Percentiles rank a stretch among this genome's conserved stretches.
phyloP scores from a whole-genome alignment of 108 stramenopile species.

The Nannochloropsis salina region DNA sequence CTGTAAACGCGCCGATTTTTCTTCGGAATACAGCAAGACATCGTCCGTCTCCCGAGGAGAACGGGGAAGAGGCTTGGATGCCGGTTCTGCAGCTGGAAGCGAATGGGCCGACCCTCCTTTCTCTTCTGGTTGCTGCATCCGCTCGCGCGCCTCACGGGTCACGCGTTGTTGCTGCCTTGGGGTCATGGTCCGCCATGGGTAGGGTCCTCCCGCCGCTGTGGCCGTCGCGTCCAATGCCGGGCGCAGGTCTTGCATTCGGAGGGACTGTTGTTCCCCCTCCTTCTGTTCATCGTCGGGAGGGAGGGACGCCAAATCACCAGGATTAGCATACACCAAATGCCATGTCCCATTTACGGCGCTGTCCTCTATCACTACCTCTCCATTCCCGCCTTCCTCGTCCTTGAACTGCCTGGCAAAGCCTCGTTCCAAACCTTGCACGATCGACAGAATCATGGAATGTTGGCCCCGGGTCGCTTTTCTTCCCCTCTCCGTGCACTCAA shows the following conservation, averaged over 20 bases:
- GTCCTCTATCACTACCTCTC: background rate
- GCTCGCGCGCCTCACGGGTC: background rate
- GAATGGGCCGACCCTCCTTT: constrained; percentile 21
- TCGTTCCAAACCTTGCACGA: background rate
- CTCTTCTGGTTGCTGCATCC: constrained; percentile 18
- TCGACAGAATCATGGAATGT: background rate
- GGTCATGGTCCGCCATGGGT: background rate
- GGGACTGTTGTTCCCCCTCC: background rate
- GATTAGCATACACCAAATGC: background rate
- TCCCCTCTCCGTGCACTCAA: constrained; percentile 26
- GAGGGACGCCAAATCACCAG: background rate
- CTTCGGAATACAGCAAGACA: constrained; percentile 22
- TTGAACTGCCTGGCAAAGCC: background rate
- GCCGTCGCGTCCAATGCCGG: background rate
- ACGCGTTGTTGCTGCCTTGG: background rate
- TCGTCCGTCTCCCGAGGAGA: background rate
- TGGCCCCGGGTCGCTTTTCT: background rate
- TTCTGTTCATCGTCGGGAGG: background rate
- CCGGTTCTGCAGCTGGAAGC: no score
- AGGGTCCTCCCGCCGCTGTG: background rate
- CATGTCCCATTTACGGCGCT: background rate
- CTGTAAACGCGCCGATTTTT: background rate
- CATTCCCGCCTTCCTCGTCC: background rate
- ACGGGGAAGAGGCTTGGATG: no score
- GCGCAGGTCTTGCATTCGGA: background rate